phyloP scores from a whole-genome alignment of 169 alveolate genomes.

The Babesia ovata region DNA sequence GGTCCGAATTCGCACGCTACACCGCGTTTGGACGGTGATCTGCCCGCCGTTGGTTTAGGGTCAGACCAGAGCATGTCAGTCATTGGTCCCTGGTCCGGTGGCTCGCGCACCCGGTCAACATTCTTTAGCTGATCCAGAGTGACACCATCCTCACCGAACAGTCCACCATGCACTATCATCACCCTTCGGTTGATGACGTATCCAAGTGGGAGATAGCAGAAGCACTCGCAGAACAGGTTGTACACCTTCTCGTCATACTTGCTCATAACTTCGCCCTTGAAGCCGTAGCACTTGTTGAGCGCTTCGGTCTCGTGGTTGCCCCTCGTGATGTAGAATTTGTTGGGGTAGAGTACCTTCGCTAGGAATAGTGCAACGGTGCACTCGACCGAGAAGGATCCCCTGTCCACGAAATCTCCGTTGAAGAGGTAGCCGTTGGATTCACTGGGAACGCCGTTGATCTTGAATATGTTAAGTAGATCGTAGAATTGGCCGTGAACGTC shows the following conservation, averaged over 20 bases:
- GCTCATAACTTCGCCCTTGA: conserved; percentile 96
- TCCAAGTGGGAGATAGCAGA: conserved; percentile 96
- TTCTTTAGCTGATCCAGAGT: conserved; percentile 90
- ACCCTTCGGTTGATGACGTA: conserved; percentile 93
- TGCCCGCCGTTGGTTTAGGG: conserved; percentile 93
- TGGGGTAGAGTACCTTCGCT: conserved; percentile 92
- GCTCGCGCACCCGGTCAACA: conserved; percentile 92
- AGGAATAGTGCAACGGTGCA: conserved; percentile 82
- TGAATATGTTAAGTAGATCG: conserved; percentile 95
- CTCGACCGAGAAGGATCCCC: conserved; percentile 99
- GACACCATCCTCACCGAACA: conserved; percentile 93
- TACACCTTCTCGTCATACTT: conserved; percentile 95
- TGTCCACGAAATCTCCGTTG: conserved; percentile 99
- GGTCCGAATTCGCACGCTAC: conserved; percentile 96
- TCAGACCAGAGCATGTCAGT: conserved; percentile 98
- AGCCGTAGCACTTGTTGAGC: conserved; percentile 97
- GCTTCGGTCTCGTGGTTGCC: conserved; percentile 99
- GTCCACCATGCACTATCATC: conserved; percentile 98
- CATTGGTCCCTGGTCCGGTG: conserved; percentile 92
- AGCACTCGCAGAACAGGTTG: conserved; percentile 90
- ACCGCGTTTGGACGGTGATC: conserved; percentile 97
- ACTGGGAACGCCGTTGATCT: conserved; percentile 95
- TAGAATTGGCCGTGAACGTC: conserved; percentile 99
- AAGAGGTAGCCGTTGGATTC: conserved; percentile 95
- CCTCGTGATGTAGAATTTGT: conserved; percentile 94